These are phyloP conservation scores for Linaria vulgaris DNA, from an alignment of 257 asterid genomes.

Conservation along the genomic window DNA sequence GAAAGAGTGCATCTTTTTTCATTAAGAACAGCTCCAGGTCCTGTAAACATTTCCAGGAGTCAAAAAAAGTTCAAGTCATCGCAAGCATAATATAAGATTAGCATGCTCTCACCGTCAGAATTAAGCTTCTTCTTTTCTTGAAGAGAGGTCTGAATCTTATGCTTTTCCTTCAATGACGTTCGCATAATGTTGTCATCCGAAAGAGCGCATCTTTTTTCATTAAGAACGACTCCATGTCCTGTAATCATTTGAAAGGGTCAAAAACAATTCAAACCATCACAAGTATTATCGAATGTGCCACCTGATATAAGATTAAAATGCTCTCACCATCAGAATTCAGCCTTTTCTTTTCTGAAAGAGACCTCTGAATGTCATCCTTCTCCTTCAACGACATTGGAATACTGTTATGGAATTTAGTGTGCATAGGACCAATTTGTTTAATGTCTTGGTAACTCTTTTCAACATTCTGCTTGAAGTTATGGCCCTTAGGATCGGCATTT, in stretches of 20 bases:
- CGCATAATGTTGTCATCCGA: constrained; percentile 59
- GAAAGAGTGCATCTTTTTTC: constrained; percentile 39
- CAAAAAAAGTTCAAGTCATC: constrained; percentile 26
- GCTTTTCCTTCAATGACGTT: no score
- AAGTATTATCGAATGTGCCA: constrained; percentile 8
- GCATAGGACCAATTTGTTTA: constrained; percentile 17
- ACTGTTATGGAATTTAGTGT: constrained; percentile 21
- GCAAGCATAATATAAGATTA: constrained; percentile 12
- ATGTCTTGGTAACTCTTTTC: constrained; percentile 22
- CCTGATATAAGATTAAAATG: constrained; percentile 15
- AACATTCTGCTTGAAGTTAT: constrained; percentile 19
- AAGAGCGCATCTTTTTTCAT: constrained; percentile 39
- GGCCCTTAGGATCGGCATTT: constrained; percentile 25
- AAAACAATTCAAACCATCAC: constrained; percentile 23
- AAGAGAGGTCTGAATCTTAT: no score
- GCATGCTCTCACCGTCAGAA: constrained; percentile 53
- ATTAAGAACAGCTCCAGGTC: constrained; percentile 39
- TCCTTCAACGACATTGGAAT: constrained; percentile 40
- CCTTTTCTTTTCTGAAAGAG: constrained; percentile 27
- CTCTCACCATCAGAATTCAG: constrained; percentile 53
- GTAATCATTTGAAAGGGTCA: constrained; percentile 30
- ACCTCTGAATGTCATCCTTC: not conserved
- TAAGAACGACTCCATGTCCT: constrained; percentile 43
- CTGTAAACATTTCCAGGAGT: constrained; percentile 35
- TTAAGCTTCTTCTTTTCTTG: constrained; percentile 26